Base-by-base conservation (phyloP, 2,329 filamentous ascomycete genomes). In the Scytalidium sp. region DNA sequence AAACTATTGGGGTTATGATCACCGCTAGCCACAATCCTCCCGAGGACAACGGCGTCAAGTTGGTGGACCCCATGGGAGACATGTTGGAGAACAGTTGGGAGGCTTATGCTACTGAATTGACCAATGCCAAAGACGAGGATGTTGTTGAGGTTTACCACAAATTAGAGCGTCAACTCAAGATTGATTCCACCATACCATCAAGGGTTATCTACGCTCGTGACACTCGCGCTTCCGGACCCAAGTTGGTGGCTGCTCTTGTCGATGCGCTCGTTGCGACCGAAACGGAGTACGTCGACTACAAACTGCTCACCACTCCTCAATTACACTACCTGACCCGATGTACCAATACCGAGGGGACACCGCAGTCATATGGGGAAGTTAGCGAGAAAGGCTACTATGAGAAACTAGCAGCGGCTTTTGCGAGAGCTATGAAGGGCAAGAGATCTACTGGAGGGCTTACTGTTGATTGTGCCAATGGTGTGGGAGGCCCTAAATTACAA, bases 61-160 rank as follows among this genome's bases (percentile, higher is more conserved):
- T 99, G 60, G 90, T 99, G 56, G 94, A 99, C 70, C 94, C 94
- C 11, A 88, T 96, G 85, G 93, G 94, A 57, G 94, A 97, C 70
- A 97, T 97, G 94, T 80, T 96, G 45, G 90, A 95, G 81, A 86
- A 92, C 69, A 88, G 93, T 53, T 99, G 94, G 94, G 94, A 99
- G 73, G 76, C 78, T 32, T 86, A 92, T 68, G 91, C 92, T 47
- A 97, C 94, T 29, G 81, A 81, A 62, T 84, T 99, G 55, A 92
- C 96, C 65, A 99, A 99, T 71, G 85, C 88, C 55, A 73, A 83
- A 17, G 86, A 96, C 62, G 80, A 90, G 56, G 81, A 84, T 45
- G 83, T 97, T 36, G 80, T 83, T 53, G 79, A 88, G 41, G 82
- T 85, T 59, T 97, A 95, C 76, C 80, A 85, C 60, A 78, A 84